Evolutionary conservation across 176 grass and related monocot species (phyloP), one percentile per base, ranked within the genome.

Genomic region (Oryza meyeriana): DNA sequence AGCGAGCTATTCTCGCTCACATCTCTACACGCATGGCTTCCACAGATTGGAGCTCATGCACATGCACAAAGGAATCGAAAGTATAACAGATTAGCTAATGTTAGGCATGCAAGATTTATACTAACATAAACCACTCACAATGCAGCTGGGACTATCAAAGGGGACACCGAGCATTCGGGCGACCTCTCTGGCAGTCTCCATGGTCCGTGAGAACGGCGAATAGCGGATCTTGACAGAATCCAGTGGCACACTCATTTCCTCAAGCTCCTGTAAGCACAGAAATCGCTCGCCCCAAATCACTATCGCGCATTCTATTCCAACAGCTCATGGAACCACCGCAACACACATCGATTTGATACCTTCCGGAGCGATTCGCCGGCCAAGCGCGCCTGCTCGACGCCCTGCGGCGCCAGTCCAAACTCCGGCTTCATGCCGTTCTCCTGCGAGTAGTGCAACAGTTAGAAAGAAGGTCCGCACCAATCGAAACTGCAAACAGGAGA

Each of bases 171-270:
- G 89, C 55, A 93, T 84, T 32, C 75, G 59, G 0, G 90, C 90
- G 6, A 98, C 90, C 30, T 16, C 88, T 87, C 72, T 91, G 31
- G 95, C 92, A 34, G 92, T 98, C 34, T 94, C 84, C 2, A 69
- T 87, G 34, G 95, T 98, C 79, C 95, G 89, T 0, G 92, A 61
- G 72, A 98, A 98, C 12, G 95, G 95, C 11, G 95, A 98, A 47
- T 94, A 94, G 16, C 69, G 65, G 71, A 98, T 94, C 81, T 78
- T 82, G 47, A 98, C 71, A 41, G 64, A 85, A 83, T 82, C 90
- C 62, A 79, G 48, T 3, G 66, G 76, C 73, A 91, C 74, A 30
- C 84, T 84, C 12, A 76, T 77, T 76, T 92, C 88, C n/a, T 89
- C 61, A 22, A 98, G 80, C 75, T 89, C 90, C 95, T 98, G 75